Base-by-base conservation (phyloP, 1,139 yeast species). In the Geotrichum bryndzae region DNA sequence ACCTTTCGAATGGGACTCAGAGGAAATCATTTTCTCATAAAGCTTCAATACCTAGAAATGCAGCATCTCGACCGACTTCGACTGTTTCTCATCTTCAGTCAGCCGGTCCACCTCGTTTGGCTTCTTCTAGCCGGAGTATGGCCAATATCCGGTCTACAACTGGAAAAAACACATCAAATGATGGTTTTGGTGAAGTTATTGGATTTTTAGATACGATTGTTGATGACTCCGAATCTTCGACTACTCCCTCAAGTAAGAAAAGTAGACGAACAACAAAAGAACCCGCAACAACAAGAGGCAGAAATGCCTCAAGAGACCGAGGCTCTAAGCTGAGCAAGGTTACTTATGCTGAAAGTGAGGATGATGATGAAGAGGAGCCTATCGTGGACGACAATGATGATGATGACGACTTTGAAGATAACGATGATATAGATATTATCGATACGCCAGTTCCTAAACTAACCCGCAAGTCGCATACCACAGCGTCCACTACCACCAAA, bases 1-100 rank as follows among this genome's bases (percentile, higher is more conserved):
- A 56, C 45, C 54, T 60, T 11, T 56, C 59, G n/a, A 38, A 31
- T 7, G 62, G 53, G n/a, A 46, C 62, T 2, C 59, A 60, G 31
- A 53, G 29, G 45, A 35, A 46, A 15, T 45, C 61, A 7, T 55
- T 59, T 22, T 56, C 55, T 27, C 41, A 23, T 22, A 50, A 41
- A 11, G 29, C 52, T 41, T 56, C 59, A 1, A 54, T 51, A 3
- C 45, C 48, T 13, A 41, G 51, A 23, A 23, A 35, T 13, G 41
- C 54, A 1, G 50, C 41, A 11, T 48, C 58, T 11, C 27, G 23
- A 35, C 46, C 25, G 18, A 23, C 53, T 8, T 27, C 41, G 27
- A 45, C 25, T 4, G 35, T 46, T 23, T 8, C 23, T 41, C 5
- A 29, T 27, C 25, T 31, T 6, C 18, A 51, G 15, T 13, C 54